phyloP scores from a whole-genome alignment of 768 basidiomycete species.

The Rossbeevera mucosa region DNA sequence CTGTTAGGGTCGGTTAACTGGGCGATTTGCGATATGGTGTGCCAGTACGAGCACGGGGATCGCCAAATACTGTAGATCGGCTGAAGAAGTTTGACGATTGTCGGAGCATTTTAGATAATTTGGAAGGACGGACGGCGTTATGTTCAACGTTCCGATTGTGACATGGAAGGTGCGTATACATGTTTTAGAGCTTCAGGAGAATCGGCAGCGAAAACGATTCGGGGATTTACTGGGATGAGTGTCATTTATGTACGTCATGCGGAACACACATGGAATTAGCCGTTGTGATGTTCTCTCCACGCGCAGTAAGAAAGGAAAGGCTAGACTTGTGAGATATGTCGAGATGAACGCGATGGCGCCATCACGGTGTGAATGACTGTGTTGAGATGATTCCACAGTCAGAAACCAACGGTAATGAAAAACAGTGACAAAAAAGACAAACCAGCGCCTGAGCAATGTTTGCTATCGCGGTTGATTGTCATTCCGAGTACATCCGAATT shows the following conservation, averaged over 20 bases:
- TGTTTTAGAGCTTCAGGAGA: no score
- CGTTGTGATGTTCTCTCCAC: no score
- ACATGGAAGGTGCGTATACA: not conserved
- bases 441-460: slow-evolving; percentile 9
- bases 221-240: no score
- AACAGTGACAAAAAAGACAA: not conserved
- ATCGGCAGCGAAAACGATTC: no score
- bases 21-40: no score
- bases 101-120: not conserved
- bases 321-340: not conserved
- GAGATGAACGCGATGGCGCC: not conserved
- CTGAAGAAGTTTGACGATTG: not conserved
- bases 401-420: not conserved
- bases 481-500: not conserved
- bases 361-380: slow-evolving; percentile 11
- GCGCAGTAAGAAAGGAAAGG: not conserved
- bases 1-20: not conserved
- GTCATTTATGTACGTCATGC: not conserved
- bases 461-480: slow-evolving; percentile 9
- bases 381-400: not conserved
- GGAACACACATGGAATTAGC: no score
- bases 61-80: no score
- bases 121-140: not conserved
- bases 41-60: not conserved
- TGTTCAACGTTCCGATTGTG: not conserved